These are phyloP conservation scores for Acanthamoeba quina DNA, from an alignment of 208 protist genomes.

Conservation along the genomic window DNA sequence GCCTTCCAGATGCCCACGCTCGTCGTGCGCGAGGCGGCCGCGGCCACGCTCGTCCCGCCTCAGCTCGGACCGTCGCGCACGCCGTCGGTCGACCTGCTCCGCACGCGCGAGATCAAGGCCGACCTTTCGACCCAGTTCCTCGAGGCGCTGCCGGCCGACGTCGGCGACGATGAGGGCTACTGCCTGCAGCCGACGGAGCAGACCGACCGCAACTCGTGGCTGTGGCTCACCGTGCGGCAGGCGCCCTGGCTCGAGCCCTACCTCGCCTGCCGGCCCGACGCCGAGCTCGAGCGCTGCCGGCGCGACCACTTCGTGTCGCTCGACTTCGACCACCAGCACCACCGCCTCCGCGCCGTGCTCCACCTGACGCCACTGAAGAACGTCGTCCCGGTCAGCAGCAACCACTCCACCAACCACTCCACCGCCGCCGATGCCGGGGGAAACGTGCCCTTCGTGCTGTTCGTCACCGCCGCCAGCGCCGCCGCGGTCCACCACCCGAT, in stretches of 20 bases:
- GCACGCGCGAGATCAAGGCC: not conserved
- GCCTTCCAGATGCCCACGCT: not conserved
- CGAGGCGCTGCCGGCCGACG: not conserved
- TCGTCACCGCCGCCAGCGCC: not conserved
- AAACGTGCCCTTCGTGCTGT: not conserved
- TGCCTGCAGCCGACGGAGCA: conserved; percentile 42
- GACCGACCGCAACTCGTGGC: conserved; percentile 28
- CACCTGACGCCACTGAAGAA: not conserved
- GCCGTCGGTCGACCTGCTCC: not conserved
- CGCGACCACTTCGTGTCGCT: not conserved
- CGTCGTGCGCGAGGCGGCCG: not conserved
- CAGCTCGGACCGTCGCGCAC: not conserved
- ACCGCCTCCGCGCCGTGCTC: conserved; percentile 14
- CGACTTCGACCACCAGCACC: not conserved
- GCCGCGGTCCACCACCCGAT: not conserved
- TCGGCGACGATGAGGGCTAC: not conserved
- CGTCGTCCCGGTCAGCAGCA: not conserved
- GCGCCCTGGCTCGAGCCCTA: conserved; percentile 29
- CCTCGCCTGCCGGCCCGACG: not conserved
- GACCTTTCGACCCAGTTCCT: conserved; percentile 37
- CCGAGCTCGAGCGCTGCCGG: not conserved
- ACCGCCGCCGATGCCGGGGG: not conserved
- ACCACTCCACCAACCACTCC: not conserved
- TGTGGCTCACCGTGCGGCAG: conserved; percentile 26
- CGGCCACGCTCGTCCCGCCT: not conserved